phyloP scores from a whole-genome alignment of 2,329 filamentous ascomycete genomes.

The Cordyceps tenuipes region DNA sequence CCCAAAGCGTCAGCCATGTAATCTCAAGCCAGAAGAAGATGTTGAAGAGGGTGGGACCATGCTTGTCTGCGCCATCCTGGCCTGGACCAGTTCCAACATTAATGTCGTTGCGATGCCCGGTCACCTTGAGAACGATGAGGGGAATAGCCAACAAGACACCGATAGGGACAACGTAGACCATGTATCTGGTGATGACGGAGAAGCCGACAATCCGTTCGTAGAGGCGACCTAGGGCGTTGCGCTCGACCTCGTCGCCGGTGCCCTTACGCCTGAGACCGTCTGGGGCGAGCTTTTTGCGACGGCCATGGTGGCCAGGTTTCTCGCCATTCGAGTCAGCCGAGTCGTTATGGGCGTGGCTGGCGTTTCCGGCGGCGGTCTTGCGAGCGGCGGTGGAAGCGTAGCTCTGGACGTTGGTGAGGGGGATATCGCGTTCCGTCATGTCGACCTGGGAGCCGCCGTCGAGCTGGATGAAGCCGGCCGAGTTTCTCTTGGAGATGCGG shows the following conservation, averaged over 20 bases:
- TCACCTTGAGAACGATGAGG: slow-evolving; percentile 45
- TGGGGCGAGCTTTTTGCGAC: slow-evolving; percentile 41
- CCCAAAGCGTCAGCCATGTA: slow-evolving; percentile 60
- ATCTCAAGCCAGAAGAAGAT: slow-evolving; percentile 64
- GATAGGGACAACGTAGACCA: slow-evolving; percentile 60
- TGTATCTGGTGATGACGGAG: slow-evolving; percentile 56
- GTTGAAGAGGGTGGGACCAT: slow-evolving; percentile 45
- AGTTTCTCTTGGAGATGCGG: slow-evolving; percentile 27
- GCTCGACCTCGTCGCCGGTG: slow-evolving; percentile 43
- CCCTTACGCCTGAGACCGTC: slow-evolving; percentile 32
- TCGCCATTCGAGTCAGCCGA: slow-evolving; percentile 29
- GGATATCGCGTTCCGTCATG: slow-evolving; percentile 37
- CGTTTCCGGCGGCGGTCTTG: slow-evolving; percentile 30
- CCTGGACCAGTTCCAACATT: slow-evolving; percentile 25
- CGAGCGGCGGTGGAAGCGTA: slow-evolving; percentile 45
- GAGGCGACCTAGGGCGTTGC: slow-evolving; percentile 58
- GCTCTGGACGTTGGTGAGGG: slow-evolving; percentile 47
- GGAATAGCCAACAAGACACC: slow-evolving; percentile 53
- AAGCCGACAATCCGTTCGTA: slow-evolving; percentile 58
- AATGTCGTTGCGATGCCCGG: slow-evolving; percentile 30
- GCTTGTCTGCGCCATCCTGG: slow-evolving; percentile 15
- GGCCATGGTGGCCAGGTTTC: slow-evolving; percentile 37
- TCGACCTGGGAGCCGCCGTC: slow-evolving; percentile 24
- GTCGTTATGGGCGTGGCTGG: slow-evolving; percentile 26
- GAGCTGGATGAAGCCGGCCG: slow-evolving; percentile 37